Conservation (phyloP, 2,329 filamentous ascomycete species). For the Aureobasidium leucospermi region DNA sequence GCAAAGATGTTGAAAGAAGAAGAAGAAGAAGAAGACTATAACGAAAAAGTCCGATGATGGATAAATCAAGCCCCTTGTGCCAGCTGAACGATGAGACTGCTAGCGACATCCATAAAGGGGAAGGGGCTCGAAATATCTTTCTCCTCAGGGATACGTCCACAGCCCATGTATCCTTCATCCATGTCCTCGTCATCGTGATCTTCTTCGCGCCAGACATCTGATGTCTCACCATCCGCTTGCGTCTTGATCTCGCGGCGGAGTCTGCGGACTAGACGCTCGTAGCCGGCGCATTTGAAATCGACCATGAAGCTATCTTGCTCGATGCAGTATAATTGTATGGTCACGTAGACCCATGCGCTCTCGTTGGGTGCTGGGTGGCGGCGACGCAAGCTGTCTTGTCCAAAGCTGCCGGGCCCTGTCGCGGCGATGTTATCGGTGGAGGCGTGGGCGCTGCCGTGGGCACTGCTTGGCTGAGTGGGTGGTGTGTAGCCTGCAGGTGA, state of each 20-base stretch:
- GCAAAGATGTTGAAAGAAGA: background rate
- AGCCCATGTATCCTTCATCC: constrained; percentile 35
- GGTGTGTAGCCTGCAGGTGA: constrained; percentile 8
- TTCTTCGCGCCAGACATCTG: constrained; percentile 23
- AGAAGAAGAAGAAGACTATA: background rate
- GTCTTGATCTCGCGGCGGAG: constrained; percentile 30
- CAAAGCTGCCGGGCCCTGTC: constrained; percentile 14
- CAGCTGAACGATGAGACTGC: constrained; percentile 84
- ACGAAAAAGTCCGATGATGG: background rate
- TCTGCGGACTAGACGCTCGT: constrained; percentile 68
- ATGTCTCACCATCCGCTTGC: constrained; percentile 27
- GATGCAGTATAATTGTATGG: constrained; percentile 93
- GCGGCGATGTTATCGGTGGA: constrained; percentile 24
- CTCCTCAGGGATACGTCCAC: constrained; percentile 58
- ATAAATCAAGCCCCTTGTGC: constrained; percentile 60
- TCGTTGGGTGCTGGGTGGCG: constrained; percentile 43
- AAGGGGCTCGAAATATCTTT: constrained; percentile 95
- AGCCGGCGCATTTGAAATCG: constrained; percentile 97
- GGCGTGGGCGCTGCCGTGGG: constrained; percentile 17
- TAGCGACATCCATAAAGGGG: constrained; percentile 90
- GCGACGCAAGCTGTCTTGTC: constrained; percentile 13
- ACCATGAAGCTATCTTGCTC: constrained; percentile 90
- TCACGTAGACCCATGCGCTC: constrained; percentile 85
- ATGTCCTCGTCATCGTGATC: constrained; percentile 27
- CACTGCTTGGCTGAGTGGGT: background rate